Base-by-base conservation (phyloP, 345 rosid genomes). In the Ceriops zippeliana region DNA sequence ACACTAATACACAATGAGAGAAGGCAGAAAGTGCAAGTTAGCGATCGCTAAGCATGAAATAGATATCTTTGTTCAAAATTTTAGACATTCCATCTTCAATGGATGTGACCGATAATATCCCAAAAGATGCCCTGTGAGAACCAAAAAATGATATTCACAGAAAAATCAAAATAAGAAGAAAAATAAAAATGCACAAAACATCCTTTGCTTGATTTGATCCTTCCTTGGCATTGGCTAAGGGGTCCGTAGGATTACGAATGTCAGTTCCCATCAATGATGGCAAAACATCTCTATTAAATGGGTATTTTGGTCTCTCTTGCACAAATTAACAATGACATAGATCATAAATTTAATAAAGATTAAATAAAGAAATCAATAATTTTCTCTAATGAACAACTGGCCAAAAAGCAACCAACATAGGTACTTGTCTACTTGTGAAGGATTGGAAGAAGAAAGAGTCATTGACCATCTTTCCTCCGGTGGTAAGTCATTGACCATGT, bases 241-340 rank as follows among this genome's bases (percentile, higher is more conserved):
- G 97, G 82, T 95, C 97, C 74, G 97, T 88, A 74, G 46, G 72
- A 69, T 90, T 85, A 62, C 96, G 89, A 46, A 83, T 7, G 82
- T 95, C 99, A 54, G 93, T 84, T 53, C 97, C 97, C 90, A 85
- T 90, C 96, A 88, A 91, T 95, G 99, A 68, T 71, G 77, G 80
- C 74, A 62, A 68, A 95, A 88, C 99, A 95, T 88, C 70, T 87
- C 92, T 70, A 88, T 68, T 63, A 91, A 84, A 71, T 95, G 97
- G 16, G 73, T 62, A 71, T 84, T 95, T 80, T 95, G 96, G 73
- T 73, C 88, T 91, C 46, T 89, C 96, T 65, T 81, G 69, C 1
- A 37, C 61, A 46, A 67, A 71, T 65, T 19, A 61, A 34, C 67
- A 72, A n/a, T 49, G 8, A 31, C 30, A 42, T 56, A 6, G 38